Percentiles rank a stretch among this genome's conserved stretches.
phyloP scores from a whole-genome alignment of 441 rosid species.

The Manihot esculenta region DNA sequence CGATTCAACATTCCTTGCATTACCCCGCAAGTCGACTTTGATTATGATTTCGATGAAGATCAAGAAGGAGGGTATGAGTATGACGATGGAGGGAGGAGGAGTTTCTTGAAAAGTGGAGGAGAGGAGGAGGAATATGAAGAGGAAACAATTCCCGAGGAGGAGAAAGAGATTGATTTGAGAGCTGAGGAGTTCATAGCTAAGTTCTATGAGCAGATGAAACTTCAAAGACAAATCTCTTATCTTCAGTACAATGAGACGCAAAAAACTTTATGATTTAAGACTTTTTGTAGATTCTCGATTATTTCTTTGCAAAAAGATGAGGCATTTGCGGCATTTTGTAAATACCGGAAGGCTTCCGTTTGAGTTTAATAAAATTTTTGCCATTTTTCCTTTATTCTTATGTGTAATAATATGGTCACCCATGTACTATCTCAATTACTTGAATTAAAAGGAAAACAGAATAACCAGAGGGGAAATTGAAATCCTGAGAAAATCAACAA shows the following conservation, averaged over 20 bases:
- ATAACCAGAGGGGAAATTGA: no score
- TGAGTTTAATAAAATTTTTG: slow-evolving; percentile 12
- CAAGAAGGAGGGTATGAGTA: slow-evolving; percentile 22
- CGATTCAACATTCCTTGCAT: slow-evolving; percentile 76
- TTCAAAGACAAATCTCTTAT: slow-evolving; percentile 76
- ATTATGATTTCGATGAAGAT: slow-evolving; percentile 44
- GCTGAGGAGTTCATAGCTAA: slow-evolving; percentile 87
- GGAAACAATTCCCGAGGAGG: slow-evolving; percentile 36
- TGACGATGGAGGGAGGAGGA: slow-evolving; percentile 28
- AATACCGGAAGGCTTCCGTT: slow-evolving; percentile 19
- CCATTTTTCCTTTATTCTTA: background rate
- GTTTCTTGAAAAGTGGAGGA: slow-evolving; percentile 26
- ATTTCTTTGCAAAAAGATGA: background rate
- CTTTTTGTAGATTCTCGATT: background rate
- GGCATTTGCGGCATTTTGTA: slow-evolving; percentile 28
- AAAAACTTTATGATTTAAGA: background rate
- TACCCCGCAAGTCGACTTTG: slow-evolving; percentile 51
- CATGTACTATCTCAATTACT: no score
- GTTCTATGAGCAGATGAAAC: slow-evolving; percentile 65
- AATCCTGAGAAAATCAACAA: no score
- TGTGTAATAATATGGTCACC: background rate
- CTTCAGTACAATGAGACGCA: slow-evolving; percentile 44
- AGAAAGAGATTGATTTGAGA: slow-evolving; percentile 65
- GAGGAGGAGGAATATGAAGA: slow-evolving; percentile 24
- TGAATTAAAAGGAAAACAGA: no score